These are phyloP conservation scores for Wallacemonas sp. DNA, from an alignment of 208 protist species.

Conservation along the genomic window DNA sequence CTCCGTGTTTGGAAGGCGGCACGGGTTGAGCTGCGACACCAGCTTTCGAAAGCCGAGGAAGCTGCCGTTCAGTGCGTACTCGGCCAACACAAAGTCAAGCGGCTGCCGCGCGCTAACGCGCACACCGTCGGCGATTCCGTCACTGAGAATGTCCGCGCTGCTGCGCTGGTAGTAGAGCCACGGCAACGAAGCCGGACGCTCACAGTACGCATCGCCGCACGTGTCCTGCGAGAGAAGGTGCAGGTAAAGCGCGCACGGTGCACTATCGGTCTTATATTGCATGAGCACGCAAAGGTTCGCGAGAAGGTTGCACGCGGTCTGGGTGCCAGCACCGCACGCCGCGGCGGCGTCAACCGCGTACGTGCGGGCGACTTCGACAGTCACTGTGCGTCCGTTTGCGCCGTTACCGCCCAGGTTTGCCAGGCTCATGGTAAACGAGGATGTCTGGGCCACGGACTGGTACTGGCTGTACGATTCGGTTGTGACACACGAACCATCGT, in stretches of 20 bases:
- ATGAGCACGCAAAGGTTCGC: slow-evolving; percentile 79
- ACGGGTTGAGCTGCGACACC: slow-evolving; percentile 59
- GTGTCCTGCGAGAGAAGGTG: slow-evolving; percentile 25
- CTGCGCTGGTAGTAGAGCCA: slow-evolving; percentile 67
- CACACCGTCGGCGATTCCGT: slow-evolving; percentile 8
- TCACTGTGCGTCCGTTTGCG: slow-evolving; percentile 17
- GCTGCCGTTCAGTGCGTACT: slow-evolving; percentile 62
- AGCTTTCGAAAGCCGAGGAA: slow-evolving; percentile 47
- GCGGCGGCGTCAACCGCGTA: slow-evolving; percentile 48
- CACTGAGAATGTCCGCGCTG: slow-evolving; percentile 35
- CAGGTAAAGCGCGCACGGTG: slow-evolving; percentile 69
- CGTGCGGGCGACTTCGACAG: slow-evolving; percentile 17
- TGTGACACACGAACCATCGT: slow-evolving; percentile 60
- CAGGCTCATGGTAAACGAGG: slow-evolving; percentile 25
- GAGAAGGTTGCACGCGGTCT: slow-evolving; percentile 63
- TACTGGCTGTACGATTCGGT: slow-evolving; percentile 33
- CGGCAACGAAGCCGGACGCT: slow-evolving; percentile 38
- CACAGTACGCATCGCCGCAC: slow-evolving; percentile 34
- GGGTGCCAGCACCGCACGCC: slow-evolving; percentile 47
- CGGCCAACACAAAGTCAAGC: slow-evolving; percentile 55
- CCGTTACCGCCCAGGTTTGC: slow-evolving; percentile 56
- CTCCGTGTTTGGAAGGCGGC: slow-evolving; percentile 39
- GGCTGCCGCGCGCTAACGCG: slow-evolving; percentile 21
- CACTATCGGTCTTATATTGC: slow-evolving; percentile 43
- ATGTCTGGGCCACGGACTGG: slow-evolving; percentile 11